Percentiles rank a stretch among this genome's conserved stretches.
phyloP scores from a whole-genome alignment of 352 stramenopile genomes.

The Pythium aquatile region DNA sequence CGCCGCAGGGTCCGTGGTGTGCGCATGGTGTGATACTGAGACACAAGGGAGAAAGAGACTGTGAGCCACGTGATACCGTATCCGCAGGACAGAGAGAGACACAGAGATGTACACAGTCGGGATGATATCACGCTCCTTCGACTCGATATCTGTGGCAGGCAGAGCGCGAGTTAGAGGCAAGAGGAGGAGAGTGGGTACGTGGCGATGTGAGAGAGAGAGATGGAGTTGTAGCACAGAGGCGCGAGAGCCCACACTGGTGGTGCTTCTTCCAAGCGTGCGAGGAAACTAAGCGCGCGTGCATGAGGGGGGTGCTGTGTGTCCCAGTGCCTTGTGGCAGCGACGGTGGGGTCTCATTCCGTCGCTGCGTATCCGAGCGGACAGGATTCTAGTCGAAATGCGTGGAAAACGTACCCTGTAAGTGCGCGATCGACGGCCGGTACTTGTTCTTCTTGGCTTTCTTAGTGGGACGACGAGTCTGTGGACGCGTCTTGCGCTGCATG shows the following conservation, averaged over 20 bases:
- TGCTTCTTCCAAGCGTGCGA: conserved; percentile 31
- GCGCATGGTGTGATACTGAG: conserved; percentile 80
- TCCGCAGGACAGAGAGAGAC: not conserved
- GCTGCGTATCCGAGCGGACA: conserved; percentile 64
- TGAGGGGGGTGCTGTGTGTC: conserved; percentile 16
- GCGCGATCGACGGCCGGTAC: conserved; percentile 55
- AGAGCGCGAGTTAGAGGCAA: not conserved
- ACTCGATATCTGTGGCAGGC: conserved; percentile 15
- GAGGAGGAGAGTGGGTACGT: not conserved
- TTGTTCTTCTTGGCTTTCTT: conserved; percentile 49
- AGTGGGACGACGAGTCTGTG: conserved; percentile 34
- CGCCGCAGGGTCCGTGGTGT: conserved; percentile 83
- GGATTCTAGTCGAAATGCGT: conserved; percentile 16
- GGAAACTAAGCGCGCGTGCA: conserved; percentile 18
- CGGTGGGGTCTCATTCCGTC: conserved; percentile 34
- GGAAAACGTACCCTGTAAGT: conserved; percentile 60
- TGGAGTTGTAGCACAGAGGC: conserved; percentile 26
- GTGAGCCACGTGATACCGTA: too few relatives aligned
- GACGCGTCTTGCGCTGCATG: conserved; percentile 28
- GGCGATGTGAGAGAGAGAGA: too few relatives aligned
- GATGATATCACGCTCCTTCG: conserved; percentile 22
- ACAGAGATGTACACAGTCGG: conserved; percentile 14
- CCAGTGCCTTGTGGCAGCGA: conserved; percentile 41
- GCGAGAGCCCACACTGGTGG: conserved; percentile 5
- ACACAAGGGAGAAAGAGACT: not conserved